Evolutionary conservation across 495 filamentous ascomycete genomes (phyloP), one percentile per base, ranked within the genome.

Genomic region (Neurospora sp.): DNA sequence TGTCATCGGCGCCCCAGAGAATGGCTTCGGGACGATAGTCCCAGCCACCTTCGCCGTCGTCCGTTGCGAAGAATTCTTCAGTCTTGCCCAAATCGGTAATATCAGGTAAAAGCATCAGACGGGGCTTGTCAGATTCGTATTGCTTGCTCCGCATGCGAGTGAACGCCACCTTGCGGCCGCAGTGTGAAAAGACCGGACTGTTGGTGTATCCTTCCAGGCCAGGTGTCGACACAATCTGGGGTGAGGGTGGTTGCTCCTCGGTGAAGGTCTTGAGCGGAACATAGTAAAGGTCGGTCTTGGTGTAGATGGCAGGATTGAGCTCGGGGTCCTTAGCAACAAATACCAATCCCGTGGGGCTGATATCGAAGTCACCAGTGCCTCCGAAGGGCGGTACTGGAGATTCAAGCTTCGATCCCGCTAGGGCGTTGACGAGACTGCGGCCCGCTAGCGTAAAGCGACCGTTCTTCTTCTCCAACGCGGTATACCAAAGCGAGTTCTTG

Each of bases 91-190:
- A 84, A 75, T 91, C 88, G 7, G 81, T 81, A 68, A 93, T 79
- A 78, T 89, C 83, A 2, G 84, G 84, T 8, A 89, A 73, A 16
- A 97, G 82, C 70, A 98, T 80, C 4, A 97, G 86, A 4, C 92
- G 86, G 68, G 94, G 92, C 81, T 93, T 92, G 83, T 98, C 95
- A 10, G 91, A 91, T 82, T 98, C 95, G 78, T 98, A 97, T 31
- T 93, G 93, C 75, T 91, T 89, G 73, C 89, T 84, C 35, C 87
- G 85, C 92, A 94, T 94, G 40, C 90, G 87, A 53, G 94, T 88
- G 74, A 97, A 94, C n/a, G 90, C 94, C 9, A 94, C 87, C 68
- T 86, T 86, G 69, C 84, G 87, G 1, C 92, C 93, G 76, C 91
- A 87, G 20, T 91, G 89, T 3, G 92, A 93, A 74, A 97, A 91